Evolutionary conservation across 306 rosid species (phyloP).

Genomic region (Lupinus albus): DNA sequence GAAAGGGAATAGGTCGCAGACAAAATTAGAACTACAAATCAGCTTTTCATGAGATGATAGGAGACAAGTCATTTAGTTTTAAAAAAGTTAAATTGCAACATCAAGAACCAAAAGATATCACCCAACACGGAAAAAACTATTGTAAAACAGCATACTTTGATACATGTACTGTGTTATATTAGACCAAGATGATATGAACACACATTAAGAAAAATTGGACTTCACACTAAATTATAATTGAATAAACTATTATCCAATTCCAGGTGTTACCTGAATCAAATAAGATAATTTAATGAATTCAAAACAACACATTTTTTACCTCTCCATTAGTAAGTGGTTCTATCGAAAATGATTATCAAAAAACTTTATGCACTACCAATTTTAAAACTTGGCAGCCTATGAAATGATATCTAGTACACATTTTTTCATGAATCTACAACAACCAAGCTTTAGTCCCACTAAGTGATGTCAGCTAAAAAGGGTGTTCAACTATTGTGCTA

Average conservation of each 20-base stretch:
- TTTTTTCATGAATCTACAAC: no score
- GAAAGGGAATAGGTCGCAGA: conserved; percentile 11
- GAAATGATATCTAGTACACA: no score
- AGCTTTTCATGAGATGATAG: conserved; percentile 18
- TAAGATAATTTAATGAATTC: conserved; percentile 11
- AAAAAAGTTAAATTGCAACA: conserved; percentile 30
- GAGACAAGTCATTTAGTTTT: conserved; percentile 22
- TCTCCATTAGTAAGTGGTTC: neutral
- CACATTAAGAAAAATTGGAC: neutral
- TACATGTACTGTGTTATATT: neutral
- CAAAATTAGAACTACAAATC: conserved; percentile 20
- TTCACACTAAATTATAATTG: neutral
- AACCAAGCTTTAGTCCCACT: no score
- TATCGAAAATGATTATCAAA: no score
- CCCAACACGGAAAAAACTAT: neutral
- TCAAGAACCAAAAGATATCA: conserved; percentile 17
- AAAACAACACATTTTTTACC: neutral
- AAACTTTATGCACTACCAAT: no score
- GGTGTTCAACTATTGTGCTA: no score
- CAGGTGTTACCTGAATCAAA: neutral
- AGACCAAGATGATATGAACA: neutral
- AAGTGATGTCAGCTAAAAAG: no score
- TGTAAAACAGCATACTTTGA: neutral
- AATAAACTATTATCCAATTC: no score
- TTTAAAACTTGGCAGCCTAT: no score